Base-by-base conservation (phyloP, 768 basidiomycete genomes). In the Nevesoporus exiguus region DNA sequence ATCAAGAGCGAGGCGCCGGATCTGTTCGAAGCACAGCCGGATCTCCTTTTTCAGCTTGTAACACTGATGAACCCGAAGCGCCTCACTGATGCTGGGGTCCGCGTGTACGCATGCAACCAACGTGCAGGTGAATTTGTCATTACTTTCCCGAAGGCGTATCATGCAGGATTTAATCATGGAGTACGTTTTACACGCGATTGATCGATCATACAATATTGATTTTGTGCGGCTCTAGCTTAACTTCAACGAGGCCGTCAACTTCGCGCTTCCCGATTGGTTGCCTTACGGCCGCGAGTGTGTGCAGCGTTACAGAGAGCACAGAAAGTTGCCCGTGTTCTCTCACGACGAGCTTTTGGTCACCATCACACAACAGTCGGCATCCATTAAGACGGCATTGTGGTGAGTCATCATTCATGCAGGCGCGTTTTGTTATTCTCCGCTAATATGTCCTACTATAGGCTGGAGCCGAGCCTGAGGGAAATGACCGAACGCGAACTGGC, bases 191-290 rank as follows among this genome's bases (percentile, higher is more conserved):
- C 64, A 51, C 49, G 66, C 58, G 54, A 56, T 50, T 54, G 58
- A 61, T 65, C 53, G 57, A 65, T 67, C 47, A 55, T 48, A 47
- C 21, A 53, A 41, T 43, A 48, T 54, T 64, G 62, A 70, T 58
- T 61, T 66, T 57, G 59, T 64, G 55, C 65, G 55, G 59, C 61
- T 34, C 17, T 64, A 97, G 94, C 75, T 98, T 64, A 99, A 99
- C 74, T 95, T 98, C 77, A 98, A 98, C 69, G 97, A 98, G 75
- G 97, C 96, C 4, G 96, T 98, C 65, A 98, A 99, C 71, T 98
- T 98, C 65, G 96, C 97, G 11, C 76, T 97, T 25, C 92, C 94
- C 24, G 93, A 98, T 68, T 99, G 97, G 97, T 75, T 98, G 43
- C 77, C 87, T 8, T 84, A 82, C 58, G 97, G 91, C 33, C 81